Percentiles rank a stretch among this genome's conserved stretches.
These are phyloP conservation scores for Domatiomyces globalis DNA, from an alignment of 2,329 filamentous ascomycete species.

Conservation along the genomic window DNA sequence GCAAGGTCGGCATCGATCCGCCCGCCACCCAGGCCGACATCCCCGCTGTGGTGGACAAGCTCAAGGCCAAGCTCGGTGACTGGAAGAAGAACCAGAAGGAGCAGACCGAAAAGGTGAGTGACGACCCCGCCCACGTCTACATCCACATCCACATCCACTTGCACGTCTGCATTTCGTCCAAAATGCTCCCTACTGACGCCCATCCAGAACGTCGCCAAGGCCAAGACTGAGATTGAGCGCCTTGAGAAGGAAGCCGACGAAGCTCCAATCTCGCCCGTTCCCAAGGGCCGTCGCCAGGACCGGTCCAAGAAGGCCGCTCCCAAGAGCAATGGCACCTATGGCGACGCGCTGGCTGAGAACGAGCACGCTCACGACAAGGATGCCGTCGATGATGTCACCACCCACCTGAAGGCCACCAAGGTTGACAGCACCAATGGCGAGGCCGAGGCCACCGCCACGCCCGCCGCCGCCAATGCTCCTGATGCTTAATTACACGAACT, in stretches of 20 bases:
- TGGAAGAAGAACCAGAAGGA: slow-evolving; percentile 85
- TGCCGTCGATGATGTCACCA: slow-evolving; percentile 43
- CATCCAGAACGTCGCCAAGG: slow-evolving; percentile 83
- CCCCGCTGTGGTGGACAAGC: slow-evolving; percentile 65
- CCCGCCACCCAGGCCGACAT: slow-evolving; percentile 78
- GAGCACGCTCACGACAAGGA: slow-evolving; percentile 45
- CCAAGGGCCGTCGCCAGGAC: slow-evolving; percentile 31
- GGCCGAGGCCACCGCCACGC: slow-evolving; percentile 1
- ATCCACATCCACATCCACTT: neutral
- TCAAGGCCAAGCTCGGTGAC: slow-evolving; percentile 76
- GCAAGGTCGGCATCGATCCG: slow-evolving; percentile 69
- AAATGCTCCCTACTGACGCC: slow-evolving; percentile 12
- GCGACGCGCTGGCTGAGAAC: slow-evolving; percentile 35
- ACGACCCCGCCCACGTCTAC: neutral
- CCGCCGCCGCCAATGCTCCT: neutral
- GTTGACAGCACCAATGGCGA: slow-evolving; percentile 37
- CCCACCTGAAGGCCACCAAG: slow-evolving; percentile 46
- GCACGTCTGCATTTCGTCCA: slow-evolving; percentile 2
- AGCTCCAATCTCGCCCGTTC: slow-evolving; percentile 33
- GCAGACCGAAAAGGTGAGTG: slow-evolving; percentile 77
- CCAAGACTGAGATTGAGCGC: slow-evolving; percentile 84
- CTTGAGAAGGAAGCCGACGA: slow-evolving; percentile 59
- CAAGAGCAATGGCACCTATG: slow-evolving; percentile 40
- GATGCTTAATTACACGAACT: neutral
- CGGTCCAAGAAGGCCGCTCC: slow-evolving; percentile 40